phyloP scores from a whole-genome alignment of 2,329 filamentous ascomycete genomes.

The Apiospora koreana region DNA sequence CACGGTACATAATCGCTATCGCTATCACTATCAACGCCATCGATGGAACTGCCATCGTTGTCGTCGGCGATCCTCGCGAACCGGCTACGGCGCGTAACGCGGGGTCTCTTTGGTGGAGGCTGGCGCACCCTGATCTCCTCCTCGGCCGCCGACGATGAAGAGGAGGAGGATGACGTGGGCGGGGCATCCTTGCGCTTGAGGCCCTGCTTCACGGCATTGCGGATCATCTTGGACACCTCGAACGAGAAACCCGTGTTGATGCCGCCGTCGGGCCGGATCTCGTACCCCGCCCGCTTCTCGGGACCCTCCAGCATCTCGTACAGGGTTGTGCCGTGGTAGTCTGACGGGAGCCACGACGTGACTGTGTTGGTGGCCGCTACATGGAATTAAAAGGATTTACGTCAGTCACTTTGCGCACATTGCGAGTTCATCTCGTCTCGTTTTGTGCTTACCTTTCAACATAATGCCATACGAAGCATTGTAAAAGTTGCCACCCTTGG shows the following conservation, averaged over 20 bases:
- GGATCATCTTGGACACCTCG: slow-evolving; percentile 18
- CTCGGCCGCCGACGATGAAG: not conserved
- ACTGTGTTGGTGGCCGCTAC: slow-evolving; percentile 20
- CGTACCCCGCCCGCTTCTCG: slow-evolving; percentile 16
- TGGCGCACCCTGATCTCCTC: not conserved
- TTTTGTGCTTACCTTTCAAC: slow-evolving; percentile 15
- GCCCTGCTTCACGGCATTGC: slow-evolving; percentile 14
- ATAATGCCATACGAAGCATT: slow-evolving; percentile 25
- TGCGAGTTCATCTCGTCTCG: not conserved
- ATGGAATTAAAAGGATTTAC: not conserved
- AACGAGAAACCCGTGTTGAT: slow-evolving; percentile 21
- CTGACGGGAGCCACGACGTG: slow-evolving; percentile 19
- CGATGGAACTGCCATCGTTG: not conserved
- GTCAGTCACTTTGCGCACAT: not conserved
- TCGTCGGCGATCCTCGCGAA: not conserved
- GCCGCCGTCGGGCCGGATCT: slow-evolving; percentile 18
- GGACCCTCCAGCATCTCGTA: slow-evolving; percentile 22
- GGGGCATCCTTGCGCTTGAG: not conserved
- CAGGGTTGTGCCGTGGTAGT: slow-evolving; percentile 24
- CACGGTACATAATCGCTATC: not conserved
- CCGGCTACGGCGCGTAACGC: not conserved
- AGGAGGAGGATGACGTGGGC: not conserved
- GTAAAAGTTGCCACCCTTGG: slow-evolving; percentile 23
- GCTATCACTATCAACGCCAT: not conserved
- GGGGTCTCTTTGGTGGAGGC: not conserved